phyloP scores from a whole-genome alignment of 2,329 filamentous ascomycete species.

The Capronia coronata region DNA sequence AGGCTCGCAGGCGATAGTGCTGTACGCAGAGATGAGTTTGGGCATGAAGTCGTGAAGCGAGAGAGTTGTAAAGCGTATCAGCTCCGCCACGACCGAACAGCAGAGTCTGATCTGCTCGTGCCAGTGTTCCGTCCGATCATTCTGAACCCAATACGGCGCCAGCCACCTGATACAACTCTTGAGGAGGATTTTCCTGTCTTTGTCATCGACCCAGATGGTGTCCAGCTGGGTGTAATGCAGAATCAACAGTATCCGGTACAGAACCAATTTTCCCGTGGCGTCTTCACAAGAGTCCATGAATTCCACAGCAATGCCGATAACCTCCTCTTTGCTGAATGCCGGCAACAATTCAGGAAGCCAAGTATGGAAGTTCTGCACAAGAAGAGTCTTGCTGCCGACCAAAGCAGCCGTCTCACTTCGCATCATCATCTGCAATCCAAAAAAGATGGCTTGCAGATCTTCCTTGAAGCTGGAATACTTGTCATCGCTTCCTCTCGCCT shows the following conservation, averaged over 20 bases:
- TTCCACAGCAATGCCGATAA: slow-evolving; percentile 82
- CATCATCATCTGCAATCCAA: slow-evolving; percentile 84
- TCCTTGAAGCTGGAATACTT: slow-evolving; percentile 61
- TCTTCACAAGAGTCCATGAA: slow-evolving; percentile 85
- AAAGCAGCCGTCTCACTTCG: slow-evolving; percentile 74
- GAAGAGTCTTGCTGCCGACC: slow-evolving; percentile 87
- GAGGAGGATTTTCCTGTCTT: slow-evolving; percentile 66
- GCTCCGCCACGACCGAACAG: slow-evolving; percentile 83
- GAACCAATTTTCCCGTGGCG: slow-evolving; percentile 81
- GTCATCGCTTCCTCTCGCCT: slow-evolving; percentile 44
- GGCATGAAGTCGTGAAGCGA: slow-evolving; percentile 85
- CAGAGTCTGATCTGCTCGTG: slow-evolving; percentile 88
- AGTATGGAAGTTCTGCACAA: slow-evolving; percentile 92
- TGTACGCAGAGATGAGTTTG: slow-evolving; percentile 84
- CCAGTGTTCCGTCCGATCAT: slow-evolving; percentile 74
- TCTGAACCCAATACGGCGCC: slow-evolving; percentile 81
- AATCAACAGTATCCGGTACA: slow-evolving; percentile 89
- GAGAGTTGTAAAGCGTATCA: slow-evolving; percentile 68
- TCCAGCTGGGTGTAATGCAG: slow-evolving; percentile 76
- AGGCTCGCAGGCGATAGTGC: slow-evolving; percentile 63
- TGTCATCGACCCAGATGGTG: slow-evolving; percentile 70
- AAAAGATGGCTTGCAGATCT: slow-evolving; percentile 81
- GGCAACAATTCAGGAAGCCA: slow-evolving; percentile 89
- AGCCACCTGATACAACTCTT: slow-evolving; percentile 86
- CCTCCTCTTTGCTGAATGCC: slow-evolving; percentile 72